Evolutionary conservation across 176 grass and related monocot genomes (phyloP).

Genomic region (Oryza australiensis): DNA sequence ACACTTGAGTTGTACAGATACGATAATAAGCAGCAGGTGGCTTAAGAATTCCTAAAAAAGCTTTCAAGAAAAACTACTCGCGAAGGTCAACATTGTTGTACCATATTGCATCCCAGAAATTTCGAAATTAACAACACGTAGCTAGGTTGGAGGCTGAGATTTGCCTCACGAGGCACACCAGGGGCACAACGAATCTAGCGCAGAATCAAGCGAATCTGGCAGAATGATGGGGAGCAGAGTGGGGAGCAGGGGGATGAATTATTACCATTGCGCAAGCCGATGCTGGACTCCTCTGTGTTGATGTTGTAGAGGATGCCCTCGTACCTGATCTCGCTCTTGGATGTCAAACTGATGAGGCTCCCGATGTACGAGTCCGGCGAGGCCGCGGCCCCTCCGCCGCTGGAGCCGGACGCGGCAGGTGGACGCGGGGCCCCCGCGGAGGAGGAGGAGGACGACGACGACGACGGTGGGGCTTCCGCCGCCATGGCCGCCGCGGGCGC

Average conservation of each 20-base stretch:
- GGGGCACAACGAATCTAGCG: conserved; percentile 30
- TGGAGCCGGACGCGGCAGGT: not conserved
- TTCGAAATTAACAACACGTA: not conserved
- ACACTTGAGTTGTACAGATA: not conserved
- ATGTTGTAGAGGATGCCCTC: conserved; percentile 86
- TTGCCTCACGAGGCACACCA: not conserved
- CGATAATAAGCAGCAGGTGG: not conserved
- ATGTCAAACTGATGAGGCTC: conserved; percentile 76
- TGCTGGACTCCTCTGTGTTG: conserved; percentile 74
- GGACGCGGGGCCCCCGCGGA: not conserved
- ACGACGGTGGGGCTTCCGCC: conserved; percentile 54
- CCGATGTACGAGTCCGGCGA: conserved; percentile 78
- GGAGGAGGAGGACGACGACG: conserved; percentile 16
- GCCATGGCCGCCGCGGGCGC: conserved; percentile 47
- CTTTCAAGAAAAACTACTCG: not conserved
- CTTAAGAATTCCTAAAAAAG: not conserved
- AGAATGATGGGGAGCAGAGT: not conserved
- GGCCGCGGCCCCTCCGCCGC: conserved; percentile 32
- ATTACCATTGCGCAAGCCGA: conserved; percentile 72
- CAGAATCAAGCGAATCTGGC: conserved; percentile 30
- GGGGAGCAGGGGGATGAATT: not conserved
- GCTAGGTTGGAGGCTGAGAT: not conserved
- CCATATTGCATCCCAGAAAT: not conserved
- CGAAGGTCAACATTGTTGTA: not conserved
- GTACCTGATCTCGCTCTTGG: conserved; percentile 92